Evolutionary conservation across 108 stramenopile genomes (phyloP).

Genomic region (Fragilaria radians): DNA sequence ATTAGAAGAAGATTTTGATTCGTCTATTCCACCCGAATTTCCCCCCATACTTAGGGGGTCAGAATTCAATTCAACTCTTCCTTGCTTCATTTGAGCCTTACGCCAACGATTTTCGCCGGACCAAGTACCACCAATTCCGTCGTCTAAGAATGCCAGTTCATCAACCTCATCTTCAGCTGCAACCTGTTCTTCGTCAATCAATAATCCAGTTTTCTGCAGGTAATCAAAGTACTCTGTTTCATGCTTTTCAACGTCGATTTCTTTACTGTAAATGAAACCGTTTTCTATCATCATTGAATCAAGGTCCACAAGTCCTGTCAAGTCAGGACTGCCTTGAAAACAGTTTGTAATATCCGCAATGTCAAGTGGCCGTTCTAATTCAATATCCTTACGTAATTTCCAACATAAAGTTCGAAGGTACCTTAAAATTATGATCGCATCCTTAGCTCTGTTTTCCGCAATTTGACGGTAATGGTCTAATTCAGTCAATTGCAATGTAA

Average conservation of each 20-base stretch:
- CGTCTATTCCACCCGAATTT: background rate
- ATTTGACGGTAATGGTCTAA: slow-evolving; percentile 6
- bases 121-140: slow-evolving; percentile 5
- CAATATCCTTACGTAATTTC: slow-evolving; percentile 9
- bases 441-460: slow-evolving; percentile 6
- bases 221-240: slow-evolving; percentile 7
- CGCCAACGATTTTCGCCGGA: background rate
- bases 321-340: slow-evolving; percentile 9
- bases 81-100: background rate
- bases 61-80: background rate
- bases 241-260: slow-evolving; percentile 1
- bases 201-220: background rate
- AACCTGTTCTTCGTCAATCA: slow-evolving; percentile 12
- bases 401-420: slow-evolving; percentile 12
- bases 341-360: slow-evolving; percentile 6
- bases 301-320: slow-evolving; percentile 9
- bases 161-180: slow-evolving; percentile 11
- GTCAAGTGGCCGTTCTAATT: slow-evolving; percentile 3
- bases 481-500: slow-evolving; percentile 5
- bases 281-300: slow-evolving; percentile 11
- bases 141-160: slow-evolving; percentile 6
- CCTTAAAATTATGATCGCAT: slow-evolving; percentile 7
- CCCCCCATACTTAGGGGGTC: no score
- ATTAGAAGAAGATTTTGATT: background rate
- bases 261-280: slow-evolving; percentile 5